Conservation (phyloP, 2,329 filamentous ascomycete genomes). For the Ophiocordyceps robertsii region DNA sequence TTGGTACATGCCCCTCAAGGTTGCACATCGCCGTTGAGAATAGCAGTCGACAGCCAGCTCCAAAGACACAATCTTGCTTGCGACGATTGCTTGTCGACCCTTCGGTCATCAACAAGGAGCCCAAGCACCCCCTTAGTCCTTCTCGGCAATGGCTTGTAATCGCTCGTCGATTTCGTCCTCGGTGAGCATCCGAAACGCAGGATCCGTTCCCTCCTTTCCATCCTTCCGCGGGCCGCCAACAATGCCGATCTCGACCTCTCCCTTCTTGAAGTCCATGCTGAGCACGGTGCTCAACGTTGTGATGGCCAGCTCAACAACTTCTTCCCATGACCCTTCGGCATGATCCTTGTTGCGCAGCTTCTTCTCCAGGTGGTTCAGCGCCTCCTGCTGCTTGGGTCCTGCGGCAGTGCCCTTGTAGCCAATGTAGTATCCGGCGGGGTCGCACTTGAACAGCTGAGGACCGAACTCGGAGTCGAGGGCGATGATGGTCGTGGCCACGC, state of each 20-base stretch:
- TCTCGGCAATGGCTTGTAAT: conserved; percentile 95
- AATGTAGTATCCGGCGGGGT: conserved; percentile 94
- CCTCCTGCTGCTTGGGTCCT: conserved; percentile 96
- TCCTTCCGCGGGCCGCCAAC: conserved; percentile 77
- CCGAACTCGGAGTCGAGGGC: conserved; percentile 86
- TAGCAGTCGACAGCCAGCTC: no score
- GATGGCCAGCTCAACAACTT: conserved; percentile 94
- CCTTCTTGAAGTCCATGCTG: conserved; percentile 99
- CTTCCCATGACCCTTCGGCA: conserved; percentile 87
- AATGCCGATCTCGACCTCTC: conserved; percentile 94
- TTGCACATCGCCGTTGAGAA: no score
- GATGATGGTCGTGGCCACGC: conserved; percentile 89
- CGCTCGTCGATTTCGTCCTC: conserved; percentile 98
- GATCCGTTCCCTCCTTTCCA: conserved; percentile 68
- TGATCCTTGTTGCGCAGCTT: conserved; percentile 98
- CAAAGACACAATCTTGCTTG: no score
- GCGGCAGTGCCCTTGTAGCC: conserved; percentile 98
- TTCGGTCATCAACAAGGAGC: background rate
- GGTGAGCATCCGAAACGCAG: conserved; percentile 74
- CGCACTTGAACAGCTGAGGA: conserved; percentile 95
- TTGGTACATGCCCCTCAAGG: no score
- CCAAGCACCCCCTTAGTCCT: conserved; percentile 52
- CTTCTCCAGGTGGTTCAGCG: conserved; percentile 96
- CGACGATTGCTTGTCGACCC: background rate
- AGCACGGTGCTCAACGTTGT: conserved; percentile 89